Base-by-base conservation (phyloP, 1,284 basidiomycete species). In the Moesziomyces antarcticus region DNA sequence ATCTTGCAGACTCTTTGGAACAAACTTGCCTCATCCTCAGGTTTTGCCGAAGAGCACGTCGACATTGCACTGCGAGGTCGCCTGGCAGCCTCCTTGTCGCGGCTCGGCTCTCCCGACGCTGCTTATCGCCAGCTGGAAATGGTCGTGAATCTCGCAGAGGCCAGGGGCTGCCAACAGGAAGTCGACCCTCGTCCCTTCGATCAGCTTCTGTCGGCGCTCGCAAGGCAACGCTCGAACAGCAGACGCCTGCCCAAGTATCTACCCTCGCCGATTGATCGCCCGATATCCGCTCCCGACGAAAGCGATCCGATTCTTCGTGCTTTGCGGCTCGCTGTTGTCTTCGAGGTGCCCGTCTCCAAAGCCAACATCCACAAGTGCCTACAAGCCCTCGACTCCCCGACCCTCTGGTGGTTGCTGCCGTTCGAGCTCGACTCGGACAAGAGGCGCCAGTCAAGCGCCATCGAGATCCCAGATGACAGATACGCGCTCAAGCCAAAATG, bases 141-240 rank as follows among this genome's bases (percentile, higher is more conserved):
- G 5, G 14, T 69, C 2, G 66, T 62, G 6, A 14, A 56, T 18
- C 30, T 59, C 18, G 56, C 49, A 11, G 3, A 16, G 13, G 24
- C 22, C 7, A 20, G 35, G 6, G 41, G 47, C 18, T 22, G 37
- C 1, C 18, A 47, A 11, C 21, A 11, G 13, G 41, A 25, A 48
- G 49, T 67, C 47, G 70, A 73, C 33, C 70, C 59, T 3, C 52
- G 70, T 10, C 70, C 70, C 46, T 73, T 73, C 25, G 70, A 73
- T 11, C 59, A 63, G 44, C 70, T 73, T n/a, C 48, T 73, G 6
- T 52, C 50, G 13, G 64, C 59, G 7, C 35, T 73, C 16, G 60
- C 64, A 24, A 64, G 47, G n/a, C 44, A 72, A n/a, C 30, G 30
- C 5, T 13, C 35, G 22, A 27, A 2, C 18, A 35, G 9, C 18